Evolutionary conservation across 2,329 filamentous ascomycete species (phyloP), one percentile per base, ranked within the genome.

Genomic region (Coniochaeta ligniaria): DNA sequence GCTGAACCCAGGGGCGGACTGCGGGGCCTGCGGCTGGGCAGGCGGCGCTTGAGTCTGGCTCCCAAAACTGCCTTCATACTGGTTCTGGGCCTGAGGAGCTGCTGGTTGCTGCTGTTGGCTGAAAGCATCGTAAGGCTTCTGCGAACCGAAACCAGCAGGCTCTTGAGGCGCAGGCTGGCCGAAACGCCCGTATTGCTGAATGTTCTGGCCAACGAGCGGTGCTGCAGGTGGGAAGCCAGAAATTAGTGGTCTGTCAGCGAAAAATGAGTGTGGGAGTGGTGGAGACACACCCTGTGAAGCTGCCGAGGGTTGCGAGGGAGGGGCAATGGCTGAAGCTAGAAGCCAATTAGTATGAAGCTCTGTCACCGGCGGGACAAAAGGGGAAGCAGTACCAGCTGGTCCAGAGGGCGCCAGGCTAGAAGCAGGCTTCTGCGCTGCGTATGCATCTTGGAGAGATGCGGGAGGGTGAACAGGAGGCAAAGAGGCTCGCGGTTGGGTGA

Each of bases 121-220:
- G 72, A 96, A 98, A 0, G 91, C 85, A 71, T 97, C 94, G 74
- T 92, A 93, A 2, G 89, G 85, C 79, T 98, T 97, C 74, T 92
- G 89, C 5, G 81, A 77, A 60, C 83, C 79, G 22, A 83, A 78
- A 50, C 66, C 62, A 1, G 85, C 76, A 26, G 81, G 75, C 60
- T 92, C 89, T 60, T 86, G 87, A 36, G 81, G 74, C 59, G 79
- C 80, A 59, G 81, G 71, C 69, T 89, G 88, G 57, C 82, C 84
- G 69, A 88, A 93, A 60, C 90, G 87, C 61, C 84, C 85, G 68
- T 87, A 93, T 68, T 89, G 86, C 70, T 85, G 85, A 68, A 83
- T 81, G 69, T 80, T 82, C 62, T 79, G 79, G 63, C 78, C 79
- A 67, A 81, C 81, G 68, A 77, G 80, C 77, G 82, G 84, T 64